A percentile compares a stretch with the other conserved stretches of the same genome.
Conservation (phyloP, 2,329 filamentous ascomycete genomes). For the Drechslerella coelobrocha region DNA sequence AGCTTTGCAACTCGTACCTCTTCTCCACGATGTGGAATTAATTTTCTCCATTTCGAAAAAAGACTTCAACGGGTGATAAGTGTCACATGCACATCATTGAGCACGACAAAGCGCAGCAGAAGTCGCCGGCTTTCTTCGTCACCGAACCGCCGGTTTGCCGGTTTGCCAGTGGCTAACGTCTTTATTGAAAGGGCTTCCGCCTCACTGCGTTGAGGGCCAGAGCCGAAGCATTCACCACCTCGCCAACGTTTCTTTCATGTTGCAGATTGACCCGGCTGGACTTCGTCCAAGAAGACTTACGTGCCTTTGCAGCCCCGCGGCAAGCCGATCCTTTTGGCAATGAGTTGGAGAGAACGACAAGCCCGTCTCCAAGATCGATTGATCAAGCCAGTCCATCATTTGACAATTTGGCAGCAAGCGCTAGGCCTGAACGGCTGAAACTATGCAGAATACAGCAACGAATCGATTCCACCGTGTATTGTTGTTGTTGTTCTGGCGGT, state of each 20-base stretch:
- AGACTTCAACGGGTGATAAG: not conserved
- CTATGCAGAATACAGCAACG: constrained; percentile 16
- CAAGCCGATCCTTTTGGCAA: constrained; percentile 39
- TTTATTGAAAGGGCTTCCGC: constrained; percentile 17
- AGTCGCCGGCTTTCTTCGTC: constrained; percentile 17
- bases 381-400: constrained; percentile 20
- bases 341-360: constrained; percentile 25
- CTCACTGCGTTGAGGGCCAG: constrained; percentile 22
- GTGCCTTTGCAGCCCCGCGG: constrained; percentile 21
- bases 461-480: constrained; percentile 6
- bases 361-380: constrained; percentile 19
- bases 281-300: not conserved
- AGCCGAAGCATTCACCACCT: constrained; percentile 21
- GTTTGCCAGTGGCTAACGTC: constrained; percentile 14
- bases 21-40: not conserved
- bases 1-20: not conserved
- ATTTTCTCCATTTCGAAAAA: not conserved
- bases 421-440: constrained; percentile 43
- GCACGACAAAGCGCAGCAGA: constrained; percentile 8
- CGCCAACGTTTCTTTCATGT: constrained; percentile 25
- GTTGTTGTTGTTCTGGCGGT: not conserved
- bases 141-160: constrained; percentile 22
- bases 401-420: constrained; percentile 33
- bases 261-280: constrained; percentile 26
- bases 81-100: not conserved